Evolutionary conservation across 352 stramenopile genomes (phyloP).

Genomic region (Globisporangium irregulare): DNA sequence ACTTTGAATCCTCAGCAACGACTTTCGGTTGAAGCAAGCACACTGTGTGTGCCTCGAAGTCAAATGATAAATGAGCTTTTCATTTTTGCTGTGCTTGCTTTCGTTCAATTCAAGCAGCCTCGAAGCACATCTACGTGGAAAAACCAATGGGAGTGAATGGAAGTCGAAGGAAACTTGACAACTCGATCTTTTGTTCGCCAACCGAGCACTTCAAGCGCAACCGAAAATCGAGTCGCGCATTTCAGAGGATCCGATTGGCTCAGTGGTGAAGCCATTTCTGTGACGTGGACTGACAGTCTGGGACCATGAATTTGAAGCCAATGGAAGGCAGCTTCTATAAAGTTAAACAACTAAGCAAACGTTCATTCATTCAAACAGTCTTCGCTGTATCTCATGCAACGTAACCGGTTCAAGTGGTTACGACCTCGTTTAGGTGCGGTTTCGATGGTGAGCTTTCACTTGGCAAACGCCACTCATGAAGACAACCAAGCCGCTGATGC

Average conservation of each 20-base stretch:
- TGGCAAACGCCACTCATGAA: too few relatives aligned
- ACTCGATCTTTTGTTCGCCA: not conserved
- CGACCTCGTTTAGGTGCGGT: not conserved
- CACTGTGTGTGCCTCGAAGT: not conserved
- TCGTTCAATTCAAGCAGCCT: not conserved
- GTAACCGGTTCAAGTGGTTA: not conserved
- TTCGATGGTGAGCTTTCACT: not conserved
- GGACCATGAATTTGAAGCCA: not conserved
- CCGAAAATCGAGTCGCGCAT: not conserved
- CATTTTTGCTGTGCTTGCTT: not conserved
- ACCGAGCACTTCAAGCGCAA: not conserved
- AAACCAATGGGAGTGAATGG: not conserved
- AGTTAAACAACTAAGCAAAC: not conserved
- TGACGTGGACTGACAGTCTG: not conserved
- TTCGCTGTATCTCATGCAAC: not conserved
- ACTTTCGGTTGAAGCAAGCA: not conserved
- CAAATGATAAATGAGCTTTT: not conserved
- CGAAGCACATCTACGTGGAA: not conserved
- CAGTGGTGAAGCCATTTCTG: not conserved
- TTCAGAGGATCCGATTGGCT: not conserved
- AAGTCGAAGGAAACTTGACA: not conserved
- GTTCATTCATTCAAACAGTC: not conserved
- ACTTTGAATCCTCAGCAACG: not conserved
- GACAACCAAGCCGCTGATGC: too few relatives aligned
- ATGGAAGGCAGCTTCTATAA: not conserved